Percentiles rank a stretch among this genome's conserved stretches.
Conservation (phyloP, 2,329 filamentous ascomycete species). For the Aspergillus oerlinghausenensis region DNA sequence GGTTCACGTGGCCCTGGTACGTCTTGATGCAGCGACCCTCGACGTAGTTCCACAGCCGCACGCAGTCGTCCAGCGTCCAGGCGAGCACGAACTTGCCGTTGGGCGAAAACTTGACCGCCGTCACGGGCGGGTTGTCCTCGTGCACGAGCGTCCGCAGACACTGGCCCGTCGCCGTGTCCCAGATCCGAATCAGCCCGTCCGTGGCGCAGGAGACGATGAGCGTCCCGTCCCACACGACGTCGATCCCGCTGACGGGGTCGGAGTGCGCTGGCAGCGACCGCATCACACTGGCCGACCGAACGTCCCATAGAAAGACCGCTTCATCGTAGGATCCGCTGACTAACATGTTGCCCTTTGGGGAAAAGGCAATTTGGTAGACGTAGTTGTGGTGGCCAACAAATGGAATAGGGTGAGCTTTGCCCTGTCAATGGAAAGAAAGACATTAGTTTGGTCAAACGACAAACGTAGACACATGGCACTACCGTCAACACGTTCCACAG, state of each 20-base stretch:
- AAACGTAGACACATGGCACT: background rate
- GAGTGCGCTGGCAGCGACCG: constrained; percentile 87
- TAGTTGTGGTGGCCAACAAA: constrained; percentile 93
- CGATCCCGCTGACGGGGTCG: constrained; percentile 88
- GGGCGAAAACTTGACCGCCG: constrained; percentile 84
- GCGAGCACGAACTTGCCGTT: constrained; percentile 92
- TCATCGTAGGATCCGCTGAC: constrained; percentile 96
- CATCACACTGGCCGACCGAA: constrained; percentile 82
- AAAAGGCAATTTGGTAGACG: constrained; percentile 88
- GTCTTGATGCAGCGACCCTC: constrained; percentile 91
- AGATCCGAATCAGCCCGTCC: constrained; percentile 87
- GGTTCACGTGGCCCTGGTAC: constrained; percentile 87
- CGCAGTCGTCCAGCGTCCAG: constrained; percentile 82
- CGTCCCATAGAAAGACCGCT: constrained; percentile 95
- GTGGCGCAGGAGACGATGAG: constrained; percentile 87
- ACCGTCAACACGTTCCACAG: constrained; percentile 71
- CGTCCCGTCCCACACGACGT: constrained; percentile 88
- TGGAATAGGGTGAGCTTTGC: constrained; percentile 54
- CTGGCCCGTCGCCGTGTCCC: constrained; percentile 93
- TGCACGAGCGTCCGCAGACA: constrained; percentile 92
- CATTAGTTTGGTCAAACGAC: background rate
- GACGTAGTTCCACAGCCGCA: constrained; percentile 93
- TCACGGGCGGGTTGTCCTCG: constrained; percentile 89
- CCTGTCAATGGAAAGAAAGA: constrained; percentile 23
- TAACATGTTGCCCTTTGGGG: constrained; percentile 96